Evolutionary conservation across 768 basidiomycete species (phyloP).

Genomic region (Tricholoma furcatifolium): DNA sequence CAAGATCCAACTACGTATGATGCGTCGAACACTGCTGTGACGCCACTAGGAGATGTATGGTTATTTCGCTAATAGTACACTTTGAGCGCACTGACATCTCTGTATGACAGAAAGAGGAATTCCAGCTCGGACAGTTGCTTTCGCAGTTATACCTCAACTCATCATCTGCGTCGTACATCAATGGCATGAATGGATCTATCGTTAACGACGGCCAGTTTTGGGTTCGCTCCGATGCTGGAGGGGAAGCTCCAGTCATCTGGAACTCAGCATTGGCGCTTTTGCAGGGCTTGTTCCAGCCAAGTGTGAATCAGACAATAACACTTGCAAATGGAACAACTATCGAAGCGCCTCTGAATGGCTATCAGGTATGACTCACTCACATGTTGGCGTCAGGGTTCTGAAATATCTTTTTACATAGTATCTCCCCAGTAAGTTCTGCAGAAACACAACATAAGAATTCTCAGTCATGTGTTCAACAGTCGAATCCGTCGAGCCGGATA

Average conservation of each 20-base stretch:
- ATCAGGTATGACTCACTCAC: slow-evolving; percentile 42
- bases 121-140: slow-evolving; percentile 52
- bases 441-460: neutral
- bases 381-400: neutral
- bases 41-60: slow-evolving; percentile 64
- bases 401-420: slow-evolving; percentile 20
- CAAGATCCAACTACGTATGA: slow-evolving; percentile 59
- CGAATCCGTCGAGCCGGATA: slow-evolving; percentile 59
- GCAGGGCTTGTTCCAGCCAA: slow-evolving; percentile 67
- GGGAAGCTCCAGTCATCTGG: slow-evolving; percentile 64
- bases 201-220: slow-evolving; percentile 36
- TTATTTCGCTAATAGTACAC: slow-evolving; percentile 1
- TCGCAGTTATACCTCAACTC: slow-evolving; percentile 51
- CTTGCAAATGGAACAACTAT: slow-evolving; percentile 68
- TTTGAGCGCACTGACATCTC: neutral
- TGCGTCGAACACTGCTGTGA: slow-evolving; percentile 56
- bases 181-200: slow-evolving; percentile 35
- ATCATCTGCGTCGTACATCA: slow-evolving; percentile 52
- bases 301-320: slow-evolving; percentile 41
- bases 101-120: slow-evolving; percentile 49
- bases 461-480: slow-evolving; percentile 31
- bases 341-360: slow-evolving; percentile 60
- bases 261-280: slow-evolving; percentile 66
- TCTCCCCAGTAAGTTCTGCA: slow-evolving; percentile 35
- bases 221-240: slow-evolving; percentile 66